Conservation (phyloP, 23 red algal species). For the Agarophyton chilense region DNA sequence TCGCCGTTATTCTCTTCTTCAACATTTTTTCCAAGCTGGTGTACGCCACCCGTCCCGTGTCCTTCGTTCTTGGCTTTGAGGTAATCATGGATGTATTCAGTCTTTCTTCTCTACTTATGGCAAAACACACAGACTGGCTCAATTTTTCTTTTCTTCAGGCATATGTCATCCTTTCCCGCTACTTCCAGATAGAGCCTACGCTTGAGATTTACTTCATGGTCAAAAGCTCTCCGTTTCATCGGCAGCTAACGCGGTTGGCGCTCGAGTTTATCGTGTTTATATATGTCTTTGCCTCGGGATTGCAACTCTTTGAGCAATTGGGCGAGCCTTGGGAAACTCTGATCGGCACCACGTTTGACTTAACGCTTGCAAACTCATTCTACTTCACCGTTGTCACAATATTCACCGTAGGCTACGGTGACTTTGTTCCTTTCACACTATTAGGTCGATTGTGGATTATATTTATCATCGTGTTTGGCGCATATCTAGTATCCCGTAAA, state of each 20-base stretch:
- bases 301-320: slow-evolving; percentile 72
- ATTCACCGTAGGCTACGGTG: slow-evolving; percentile 81
- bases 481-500: slow-evolving; percentile 60
- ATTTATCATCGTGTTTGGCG: slow-evolving; percentile 78
- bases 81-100: slow-evolving; percentile 61
- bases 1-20: slow-evolving; percentile 30
- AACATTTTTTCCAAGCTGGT: slow-evolving; percentile 35
- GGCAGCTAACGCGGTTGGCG: slow-evolving; percentile 39
- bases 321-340: slow-evolving; percentile 66
- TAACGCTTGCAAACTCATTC: slow-evolving; percentile 76
- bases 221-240: slow-evolving; percentile 49
- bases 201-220: slow-evolving; percentile 55
- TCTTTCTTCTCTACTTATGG: slow-evolving; percentile 63
- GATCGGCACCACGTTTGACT: slow-evolving; percentile 66
- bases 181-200: slow-evolving; percentile 63
- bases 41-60: slow-evolving; percentile 10
- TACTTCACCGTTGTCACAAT: slow-evolving; percentile 83
- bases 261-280: slow-evolving; percentile 80
- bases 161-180: slow-evolving; percentile 60
- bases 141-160: slow-evolving; percentile 88
- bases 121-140: slow-evolving; percentile 45
- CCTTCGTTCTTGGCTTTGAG: slow-evolving; percentile 34
- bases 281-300: slow-evolving; percentile 69
- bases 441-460: slow-evolving; percentile 80
- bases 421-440: slow-evolving; percentile 85